Evolutionary conservation across 2,329 filamentous ascomycete species (phyloP), one percentile per base, ranked within the genome.

Genomic region (Magnaporthales sp.): DNA sequence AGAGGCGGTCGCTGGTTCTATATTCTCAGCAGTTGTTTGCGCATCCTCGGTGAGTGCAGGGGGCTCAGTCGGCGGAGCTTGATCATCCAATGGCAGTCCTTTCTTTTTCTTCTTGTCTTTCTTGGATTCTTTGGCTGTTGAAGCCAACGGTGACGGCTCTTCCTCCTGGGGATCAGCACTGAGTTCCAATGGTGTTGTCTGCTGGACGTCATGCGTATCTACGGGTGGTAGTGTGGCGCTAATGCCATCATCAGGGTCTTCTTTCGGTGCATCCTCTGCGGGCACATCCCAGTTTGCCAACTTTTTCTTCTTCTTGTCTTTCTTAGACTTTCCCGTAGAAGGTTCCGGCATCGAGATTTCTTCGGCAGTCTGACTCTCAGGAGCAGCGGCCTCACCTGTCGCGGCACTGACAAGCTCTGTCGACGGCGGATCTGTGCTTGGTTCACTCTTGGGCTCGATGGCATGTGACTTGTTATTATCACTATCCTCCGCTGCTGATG

Each of bases 281-380:
- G 38, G 19, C 15, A 51, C 19, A n/a, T 51, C 38, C 38, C 38
- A n/a, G 38, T n/a, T 51, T 51, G 38, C 38, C 19, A 19, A 51
- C 19, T 51, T 51, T 15, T 51, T 51, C 38, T 51, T 58, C n/a
- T 60, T 60, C 26, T 60, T 58, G 24, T 58, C 24, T 22, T 77
- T 77, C 70, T 78, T 77, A 56, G 74, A 73, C 67, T 77, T 78
- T 68, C 75, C 76, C 32, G 68, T 69, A 5, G 51, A 19, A 27
- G 56, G 24, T 27, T 24, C 56, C 56, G 19, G 38, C 15, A 51
- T 51, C 38, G 38, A 51, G 38, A 51, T 51, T 10, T 51, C 38
- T 19, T 51, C 26, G 10, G 26, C 56, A 60, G 56, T 26, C 15
- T 15, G 56, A 60, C 24, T 26, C 26, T 60, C 26, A 60, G 15